Evolutionary conservation across 192 early-diverging fungal species (phyloP), one percentile per base, ranked within the genome.

Genomic region (Umbelopsis sp.): DNA sequence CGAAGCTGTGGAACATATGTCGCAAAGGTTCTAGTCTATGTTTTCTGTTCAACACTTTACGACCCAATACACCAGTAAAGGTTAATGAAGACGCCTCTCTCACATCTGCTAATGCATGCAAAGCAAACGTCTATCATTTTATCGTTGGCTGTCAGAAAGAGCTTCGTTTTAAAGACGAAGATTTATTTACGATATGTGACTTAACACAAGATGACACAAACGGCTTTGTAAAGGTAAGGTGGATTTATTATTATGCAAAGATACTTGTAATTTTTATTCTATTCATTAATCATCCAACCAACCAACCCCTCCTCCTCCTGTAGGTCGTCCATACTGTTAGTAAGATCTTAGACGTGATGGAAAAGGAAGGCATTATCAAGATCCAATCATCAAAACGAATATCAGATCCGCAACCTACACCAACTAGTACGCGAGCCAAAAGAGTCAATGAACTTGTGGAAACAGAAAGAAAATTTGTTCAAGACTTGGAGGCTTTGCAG

Each of bases 121-220:
- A 98, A 69, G 90, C 92, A 52, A 87, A 85, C 32, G 89, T 97
- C 41, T 96, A 91, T 80, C 83, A 89, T 59, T 98, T 98, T 81
- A 79, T 97, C 44, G 88, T 92, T 68, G 91, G 91, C n/a, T 96
- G 95, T 82, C 91, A 91, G 69, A 83, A 89, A 45, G 89, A 95
- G 77, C 83, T 92, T 1, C 80, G 94, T 66, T 84, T 89, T 24
- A 79, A 79, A 51, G 87, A 95, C 29, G 90, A 95, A 43, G 81
- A 88, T 70, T 79, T 93, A 32, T 94, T 96, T 77, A 89, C 91
- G 20, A 89, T 98, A 56, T 87, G 92, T 1, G 95, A 96, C 34
- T 78, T 97, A 29, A 94, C 90, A 74, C 92, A 95, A 71, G 95
- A 99, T 75, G 94, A 99, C 75, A 99, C 96, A 29, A 97, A 96